Evolutionary conservation across 805 yeast species (phyloP), one percentile per base, ranked within the genome.

Genomic region (Priceomyces melissophilus): DNA sequence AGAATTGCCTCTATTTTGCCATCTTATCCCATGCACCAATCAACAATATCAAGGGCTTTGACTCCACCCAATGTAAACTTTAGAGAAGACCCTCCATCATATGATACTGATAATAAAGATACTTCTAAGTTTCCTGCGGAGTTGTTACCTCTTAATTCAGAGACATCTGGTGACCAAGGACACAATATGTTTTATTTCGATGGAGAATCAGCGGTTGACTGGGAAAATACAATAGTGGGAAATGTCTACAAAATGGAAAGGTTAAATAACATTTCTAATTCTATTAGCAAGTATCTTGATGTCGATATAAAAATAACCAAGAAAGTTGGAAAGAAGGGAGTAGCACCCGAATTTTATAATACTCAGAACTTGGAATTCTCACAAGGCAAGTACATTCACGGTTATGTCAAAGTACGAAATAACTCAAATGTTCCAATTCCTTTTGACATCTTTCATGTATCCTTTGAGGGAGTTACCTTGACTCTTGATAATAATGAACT

Each of bases 381-480:
- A 35, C 71, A 65, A 44, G 73, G 72, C 27, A 73, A 69, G 45
- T 68, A 57, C 45, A 54, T 69, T 32, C 74, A 68, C 47, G 75
- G 75, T 3, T 69, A 57, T 47, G 71, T 68, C 28, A 67, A 72
- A 9, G 60, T 69, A 11, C 41, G 44, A 13, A 69, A 69, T 47
- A 54, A 43, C 6, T 54, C 60, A 15, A 34, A 48, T 10, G 43
- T 43, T 23, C 73, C 72, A 4, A 56, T 69, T 6, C 56, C 66
- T 0, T 69, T 69, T 39, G 74, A 69, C 37, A 69, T 69, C 73
- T 69, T 69, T 6, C 69, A 69, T 39, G 69, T 69, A 11, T 71
- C 63, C 5, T 64, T 68, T 42, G 75, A 69, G 50, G 74, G 74
- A 1, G 47, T 56, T 1, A 40, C 65, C 4, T 55, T 58, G 6